phyloP scores from a whole-genome alignment of 805 yeast genomes.

The Candida sanyiensis region DNA sequence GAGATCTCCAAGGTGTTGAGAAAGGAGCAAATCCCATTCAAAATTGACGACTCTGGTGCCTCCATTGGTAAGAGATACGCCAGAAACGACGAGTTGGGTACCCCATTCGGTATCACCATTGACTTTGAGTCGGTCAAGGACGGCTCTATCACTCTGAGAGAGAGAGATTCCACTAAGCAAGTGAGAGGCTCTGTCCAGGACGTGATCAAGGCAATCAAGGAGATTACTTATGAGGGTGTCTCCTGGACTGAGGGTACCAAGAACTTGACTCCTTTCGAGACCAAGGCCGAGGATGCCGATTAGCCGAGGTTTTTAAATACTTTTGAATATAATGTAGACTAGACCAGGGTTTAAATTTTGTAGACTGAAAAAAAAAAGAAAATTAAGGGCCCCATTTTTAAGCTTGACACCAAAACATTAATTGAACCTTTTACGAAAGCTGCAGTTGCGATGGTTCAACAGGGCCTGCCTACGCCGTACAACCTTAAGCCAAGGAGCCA shows the following conservation, averaged over 20 bases:
- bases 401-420: background rate
- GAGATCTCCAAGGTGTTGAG: slow-evolving; percentile 68
- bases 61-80: slow-evolving; percentile 98
- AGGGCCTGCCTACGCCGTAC: slow-evolving; percentile 41
- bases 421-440: too few species aligned
- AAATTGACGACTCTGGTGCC: slow-evolving; percentile 94
- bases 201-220: slow-evolving; percentile 66
- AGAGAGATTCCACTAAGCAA: slow-evolving; percentile 94
- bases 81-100: slow-evolving; percentile 97
- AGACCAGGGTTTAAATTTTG: too few species aligned
- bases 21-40: slow-evolving; percentile 81
- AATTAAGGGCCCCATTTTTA: too few species aligned
- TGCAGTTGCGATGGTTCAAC: slow-evolving; percentile 30
- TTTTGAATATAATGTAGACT: too few species aligned
- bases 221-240: slow-evolving; percentile 65
- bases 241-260: slow-evolving; percentile 86
- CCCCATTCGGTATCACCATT: slow-evolving; percentile 96
- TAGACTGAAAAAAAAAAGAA: too few species aligned
- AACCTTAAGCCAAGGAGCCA: slow-evolving; percentile 28
- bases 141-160: slow-evolving; percentile 87
- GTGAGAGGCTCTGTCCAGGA: slow-evolving; percentile 85
- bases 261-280: slow-evolving; percentile 63
- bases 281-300: slow-evolving; percentile 45
- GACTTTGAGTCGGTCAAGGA: slow-evolving; percentile 91
- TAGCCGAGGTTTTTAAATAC: slow-evolving; percentile 8